A percentile compares a stretch with the other conserved stretches of the same genome.
phyloP scores from a whole-genome alignment of 2,329 filamentous ascomycete species.

The Daldinia eschscholtzii region DNA sequence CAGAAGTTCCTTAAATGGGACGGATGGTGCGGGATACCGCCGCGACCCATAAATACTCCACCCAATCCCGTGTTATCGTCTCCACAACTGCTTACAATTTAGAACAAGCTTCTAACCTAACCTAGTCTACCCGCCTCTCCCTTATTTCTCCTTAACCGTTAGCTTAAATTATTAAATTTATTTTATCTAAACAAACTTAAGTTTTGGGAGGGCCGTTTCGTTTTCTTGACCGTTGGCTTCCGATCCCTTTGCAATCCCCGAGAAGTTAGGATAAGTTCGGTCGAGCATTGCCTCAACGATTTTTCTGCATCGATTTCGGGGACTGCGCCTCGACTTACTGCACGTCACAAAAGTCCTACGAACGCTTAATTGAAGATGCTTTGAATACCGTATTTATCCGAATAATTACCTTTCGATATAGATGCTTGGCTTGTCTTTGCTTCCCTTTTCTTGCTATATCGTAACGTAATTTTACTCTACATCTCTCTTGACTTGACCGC shows the following conservation, averaged over 20 bases:
- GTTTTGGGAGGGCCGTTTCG: background rate
- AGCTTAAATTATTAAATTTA: slow-evolving; percentile 13
- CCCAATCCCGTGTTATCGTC: slow-evolving; percentile 34
- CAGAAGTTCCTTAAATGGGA: background rate
- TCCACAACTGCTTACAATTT: slow-evolving; percentile 26
- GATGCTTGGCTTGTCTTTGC: slow-evolving; percentile 11
- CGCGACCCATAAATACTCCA: slow-evolving; percentile 25
- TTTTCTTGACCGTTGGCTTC: slow-evolving; percentile 3
- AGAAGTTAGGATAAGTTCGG: slow-evolving; percentile 27
- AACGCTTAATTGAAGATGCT: slow-evolving; percentile 27
- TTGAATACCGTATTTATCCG: slow-evolving; percentile 6
- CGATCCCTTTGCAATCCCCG: background rate
- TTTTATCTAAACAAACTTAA: slow-evolving; percentile 7
- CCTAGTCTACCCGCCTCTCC: slow-evolving; percentile 41
- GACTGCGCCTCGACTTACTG: slow-evolving; percentile 40
- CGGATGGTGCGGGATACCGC: slow-evolving; percentile 13
- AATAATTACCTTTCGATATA: slow-evolving; percentile 26
- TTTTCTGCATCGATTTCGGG: slow-evolving; percentile 21
- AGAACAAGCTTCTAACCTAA: slow-evolving; percentile 19
- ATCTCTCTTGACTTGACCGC: slow-evolving; percentile 12
- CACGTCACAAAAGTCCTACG: slow-evolving; percentile 31
- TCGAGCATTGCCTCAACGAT: slow-evolving; percentile 36
- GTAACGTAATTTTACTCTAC: background rate
- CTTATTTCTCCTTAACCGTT: slow-evolving; percentile 34
- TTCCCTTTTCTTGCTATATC: background rate